Base-by-base conservation (phyloP, 1,284 basidiomycete genomes). In the Malassezia pachydermatis region DNA sequence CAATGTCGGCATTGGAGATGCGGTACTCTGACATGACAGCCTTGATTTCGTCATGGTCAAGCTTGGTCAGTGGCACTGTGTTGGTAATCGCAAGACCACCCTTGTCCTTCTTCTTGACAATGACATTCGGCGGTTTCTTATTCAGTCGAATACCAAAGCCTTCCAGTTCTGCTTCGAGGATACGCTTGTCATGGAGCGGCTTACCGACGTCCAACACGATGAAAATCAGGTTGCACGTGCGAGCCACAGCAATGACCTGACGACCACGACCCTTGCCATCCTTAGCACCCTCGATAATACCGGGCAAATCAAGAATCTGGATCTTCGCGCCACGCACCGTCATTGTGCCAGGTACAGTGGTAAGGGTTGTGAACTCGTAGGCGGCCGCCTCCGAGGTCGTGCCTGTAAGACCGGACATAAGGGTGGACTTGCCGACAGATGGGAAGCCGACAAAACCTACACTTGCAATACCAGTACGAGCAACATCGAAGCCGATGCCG, bases 251-350 rank as follows among this genome's bases (percentile, higher is more conserved):
- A 70, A 81, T 80, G 52, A 81, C 92, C 79, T 99, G 94, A 64
- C 87, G 81, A 79, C 94, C 94, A 78, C 94, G 79, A 76, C 94
- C 94, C 74, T 89, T 84, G 57, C 92, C 92, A 68, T 99, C 94
- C 71, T 92, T 92, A 27, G 94, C 94, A 62, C 94, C 94, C 74
- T 98, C 94, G 59, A 98, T 98, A 59, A 98, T 98, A 79, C 92
- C 92, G 56, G 88, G 61, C 53, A 89, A 74, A 65, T 78, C 77
- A 28, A 78, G 69, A 41, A 79, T 76, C 65, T 80, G 78, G 38
- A 94, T 87, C 29, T 86, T 86, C 30, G 89, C 88, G n/a, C 88
- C 88, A 57, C 64, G 62, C 1, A 94, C 86, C 71, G 86, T 88
- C 57, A 99, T 73, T 1, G 92, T 96, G 38, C 94, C 94, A 6